phyloP scores from a whole-genome alignment of 2,329 filamentous ascomycete species.

The Ophiostoma fasciatum region DNA sequence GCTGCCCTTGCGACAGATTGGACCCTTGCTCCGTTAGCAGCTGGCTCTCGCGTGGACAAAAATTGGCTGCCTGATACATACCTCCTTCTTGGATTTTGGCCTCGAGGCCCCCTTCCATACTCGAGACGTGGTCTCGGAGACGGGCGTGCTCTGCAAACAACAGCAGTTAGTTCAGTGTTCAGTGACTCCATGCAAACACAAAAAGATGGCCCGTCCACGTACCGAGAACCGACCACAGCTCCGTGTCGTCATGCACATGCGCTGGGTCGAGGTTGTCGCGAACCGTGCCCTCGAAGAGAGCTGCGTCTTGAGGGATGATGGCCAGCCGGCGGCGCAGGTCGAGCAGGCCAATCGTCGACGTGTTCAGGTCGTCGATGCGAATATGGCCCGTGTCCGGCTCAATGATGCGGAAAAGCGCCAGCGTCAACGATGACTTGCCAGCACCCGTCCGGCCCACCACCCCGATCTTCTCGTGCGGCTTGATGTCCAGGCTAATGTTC shows the following conservation, averaged over 20 bases:
- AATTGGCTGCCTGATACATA: conserved; percentile 20
- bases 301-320: conserved; percentile 96
- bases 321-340: conserved; percentile 81
- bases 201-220: too few species aligned
- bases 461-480: conserved; percentile 93
- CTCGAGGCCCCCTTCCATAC: conserved; percentile 81
- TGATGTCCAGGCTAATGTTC: conserved; percentile 82
- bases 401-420: conserved; percentile 90
- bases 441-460: conserved; percentile 93
- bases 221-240: conserved; percentile 92
- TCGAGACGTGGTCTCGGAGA: conserved; percentile 74
- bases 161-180: too few species aligned
- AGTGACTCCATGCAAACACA: background rate
- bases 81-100: conserved; percentile 87
- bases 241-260: conserved; percentile 90
- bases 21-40: conserved; percentile 44
- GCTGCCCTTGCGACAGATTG: conserved; percentile 88
- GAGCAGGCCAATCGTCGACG: conserved; percentile 74
- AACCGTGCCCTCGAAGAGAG: conserved; percentile 59
- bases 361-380: conserved; percentile 78
- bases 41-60: background rate
- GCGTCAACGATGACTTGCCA: conserved; percentile 85
- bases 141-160: conserved; percentile 65
- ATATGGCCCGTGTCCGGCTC: conserved; percentile 74
- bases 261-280: conserved; percentile 92